Conservation (phyloP, 73 alveolate genomes). For the Paraurostyla sp. region DNA sequence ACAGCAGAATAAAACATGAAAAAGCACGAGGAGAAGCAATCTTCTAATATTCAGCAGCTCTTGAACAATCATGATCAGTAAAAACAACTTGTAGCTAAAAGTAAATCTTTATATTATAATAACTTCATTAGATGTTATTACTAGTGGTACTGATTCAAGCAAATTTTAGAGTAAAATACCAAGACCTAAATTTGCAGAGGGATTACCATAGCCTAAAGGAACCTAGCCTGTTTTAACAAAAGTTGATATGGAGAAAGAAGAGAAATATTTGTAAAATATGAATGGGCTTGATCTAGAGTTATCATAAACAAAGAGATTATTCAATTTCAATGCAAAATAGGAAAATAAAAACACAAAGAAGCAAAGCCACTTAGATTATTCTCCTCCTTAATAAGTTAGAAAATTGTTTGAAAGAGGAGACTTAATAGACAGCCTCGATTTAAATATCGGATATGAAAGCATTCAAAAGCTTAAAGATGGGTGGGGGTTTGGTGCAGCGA, state of each 20-base stretch:
- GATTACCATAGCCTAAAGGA: slow-evolving; percentile 10
- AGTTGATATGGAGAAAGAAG: not conserved
- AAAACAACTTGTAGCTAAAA: not conserved
- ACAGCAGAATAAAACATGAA: slow-evolving; percentile 35
- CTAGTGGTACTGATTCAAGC: not conserved
- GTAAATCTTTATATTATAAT: not conserved
- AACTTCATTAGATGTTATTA: not conserved
- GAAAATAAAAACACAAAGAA: not conserved
- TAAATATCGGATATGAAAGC: slow-evolving; percentile 59
- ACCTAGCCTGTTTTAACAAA: not conserved
- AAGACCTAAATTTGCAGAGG: slow-evolving; percentile 19
- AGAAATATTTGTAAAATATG: slow-evolving; percentile 16
- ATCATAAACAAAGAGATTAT: not conserved
- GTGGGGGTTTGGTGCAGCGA: slow-evolving; percentile 53
- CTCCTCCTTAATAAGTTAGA: not conserved
- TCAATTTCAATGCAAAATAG: not conserved
- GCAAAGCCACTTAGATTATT: not conserved
- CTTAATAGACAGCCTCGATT: slow-evolving; percentile 40
- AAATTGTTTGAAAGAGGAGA: slow-evolving; percentile 23
- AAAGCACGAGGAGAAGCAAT: slow-evolving; percentile 28
- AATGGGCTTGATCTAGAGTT: slow-evolving; percentile 45
- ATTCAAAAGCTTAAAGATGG: slow-evolving; percentile 43
- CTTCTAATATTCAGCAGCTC: not conserved
- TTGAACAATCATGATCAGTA: slow-evolving; percentile 18
- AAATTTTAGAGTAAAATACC: slow-evolving; percentile 41